Base-by-base conservation (phyloP, 2,329 filamentous ascomycete genomes). In the Penicillium griseofulvum region DNA sequence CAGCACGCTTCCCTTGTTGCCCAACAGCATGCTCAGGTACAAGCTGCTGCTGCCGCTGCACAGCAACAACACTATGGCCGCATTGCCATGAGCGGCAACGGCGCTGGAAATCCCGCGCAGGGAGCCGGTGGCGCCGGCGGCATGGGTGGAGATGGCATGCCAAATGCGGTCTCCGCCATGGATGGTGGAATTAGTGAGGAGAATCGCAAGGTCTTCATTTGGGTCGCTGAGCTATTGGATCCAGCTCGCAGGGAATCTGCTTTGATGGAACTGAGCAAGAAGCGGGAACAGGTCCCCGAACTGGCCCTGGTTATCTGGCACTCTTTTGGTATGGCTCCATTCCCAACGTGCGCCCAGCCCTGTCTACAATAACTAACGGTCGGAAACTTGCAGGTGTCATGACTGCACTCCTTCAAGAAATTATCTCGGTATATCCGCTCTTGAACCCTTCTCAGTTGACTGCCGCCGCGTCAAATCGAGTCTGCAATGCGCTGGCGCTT, bases 381-480 rank as follows among this genome's bases (percentile, higher is more conserved):
- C 59, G 68, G 58, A 49, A 53, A 58, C 56, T 56, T 62, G 24
- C 63, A 96, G 91, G 92, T 68, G 94, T 99, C 69, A 99, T 99
- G 94, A 97, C 94, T 43, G 96, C 91, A 52, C 81, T 99, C 24
- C 83, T 97, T 33, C 93, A 97, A 75, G 94, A 99, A 78, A 99
- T 99, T 72, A 99, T 99, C 71, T 97, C 93, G 11, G 94, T 99
- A 52, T 99, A 99, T 72, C 95, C 91, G 28, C 84, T 99, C 5
- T 84, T 99, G 66, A 99, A 96, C 74, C 94, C 94, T 6, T 97
- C 91, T 47, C 93, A 97, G 77, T 84, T 99, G 67, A 99, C 94
- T 8, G 94, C 94, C 3, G 92, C 94, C n/a, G 93, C 94, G 16
- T 96, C 90, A 4, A 99, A 99, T 78, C 83, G 94, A 62, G 94